Percentiles rank a stretch among this genome's conserved stretches.
These are phyloP conservation scores for Aspergillus steynii DNA, from an alignment of 495 filamentous ascomycete genomes.

Conservation along the genomic window DNA sequence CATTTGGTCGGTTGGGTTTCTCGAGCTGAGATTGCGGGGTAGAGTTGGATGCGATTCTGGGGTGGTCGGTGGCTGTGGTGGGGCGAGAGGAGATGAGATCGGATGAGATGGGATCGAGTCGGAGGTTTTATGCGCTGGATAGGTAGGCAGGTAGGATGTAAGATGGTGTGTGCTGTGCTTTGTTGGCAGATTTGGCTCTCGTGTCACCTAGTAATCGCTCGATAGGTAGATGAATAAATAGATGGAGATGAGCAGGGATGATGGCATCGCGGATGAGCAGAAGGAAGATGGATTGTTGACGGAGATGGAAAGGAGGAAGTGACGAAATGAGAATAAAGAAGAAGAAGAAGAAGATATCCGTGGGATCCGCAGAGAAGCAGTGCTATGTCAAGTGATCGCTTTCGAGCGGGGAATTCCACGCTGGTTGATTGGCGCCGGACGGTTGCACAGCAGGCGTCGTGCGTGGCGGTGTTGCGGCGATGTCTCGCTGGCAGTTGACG, in stretches of 20 bases:
- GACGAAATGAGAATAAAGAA: no score
- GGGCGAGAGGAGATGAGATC: no score
- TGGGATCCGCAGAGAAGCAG: no score
- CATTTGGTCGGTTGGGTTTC: not conserved
- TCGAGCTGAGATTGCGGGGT: not conserved
- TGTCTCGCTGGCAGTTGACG: not conserved
- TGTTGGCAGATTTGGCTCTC: not conserved
- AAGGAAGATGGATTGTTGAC: no score
- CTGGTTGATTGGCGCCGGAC: not conserved
- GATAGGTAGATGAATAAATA: not conserved
- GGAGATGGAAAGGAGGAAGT: no score
- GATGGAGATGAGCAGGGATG: not conserved
- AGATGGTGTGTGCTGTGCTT: not conserved
- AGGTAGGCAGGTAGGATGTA: no score
- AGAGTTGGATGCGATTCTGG: not conserved
- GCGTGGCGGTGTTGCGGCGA: not conserved
- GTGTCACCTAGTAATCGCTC: not conserved
- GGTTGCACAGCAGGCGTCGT: not conserved
- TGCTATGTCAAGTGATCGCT: not conserved
- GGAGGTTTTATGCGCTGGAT: no score
- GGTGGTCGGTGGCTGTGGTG: not conserved
- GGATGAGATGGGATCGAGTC: no score
- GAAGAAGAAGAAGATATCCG: no score
- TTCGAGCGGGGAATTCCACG: not conserved
- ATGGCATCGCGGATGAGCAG: not conserved